Conservation (phyloP, 2,329 filamentous ascomycete genomes). For the Lasiodiplodia sp. region DNA sequence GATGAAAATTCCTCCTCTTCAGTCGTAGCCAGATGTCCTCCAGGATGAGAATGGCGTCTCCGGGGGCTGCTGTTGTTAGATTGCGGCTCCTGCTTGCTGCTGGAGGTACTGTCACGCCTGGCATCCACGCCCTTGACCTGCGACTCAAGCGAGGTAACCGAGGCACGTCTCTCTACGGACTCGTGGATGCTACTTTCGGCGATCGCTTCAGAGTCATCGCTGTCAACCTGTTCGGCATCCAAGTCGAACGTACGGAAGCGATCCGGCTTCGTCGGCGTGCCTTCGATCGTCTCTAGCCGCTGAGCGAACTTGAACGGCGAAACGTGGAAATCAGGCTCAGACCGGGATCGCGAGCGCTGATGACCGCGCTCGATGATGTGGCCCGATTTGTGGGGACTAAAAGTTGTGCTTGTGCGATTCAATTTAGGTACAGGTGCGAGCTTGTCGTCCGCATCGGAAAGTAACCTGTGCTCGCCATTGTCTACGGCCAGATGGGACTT, state of each 20-base stretch:
- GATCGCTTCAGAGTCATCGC: slow-evolving; percentile 21
- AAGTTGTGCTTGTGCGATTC: slow-evolving; percentile 26
- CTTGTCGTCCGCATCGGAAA: slow-evolving; percentile 9
- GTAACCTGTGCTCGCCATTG: slow-evolving; percentile 19
- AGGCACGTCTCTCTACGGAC: slow-evolving; percentile 39
- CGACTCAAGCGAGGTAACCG: slow-evolving; percentile 43
- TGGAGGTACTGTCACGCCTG: slow-evolving; percentile 18
- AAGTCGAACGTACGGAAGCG: slow-evolving; percentile 11
- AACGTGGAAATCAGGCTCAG: slow-evolving; percentile 24
- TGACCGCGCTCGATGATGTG: slow-evolving; percentile 19
- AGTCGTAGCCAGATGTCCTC: background rate
- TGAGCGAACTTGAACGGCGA: slow-evolving; percentile 24
- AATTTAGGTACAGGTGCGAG: slow-evolving; percentile 27
- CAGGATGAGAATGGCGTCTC: slow-evolving; percentile 8
- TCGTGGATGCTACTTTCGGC: slow-evolving; percentile 24
- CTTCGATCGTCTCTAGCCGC: slow-evolving; percentile 25
- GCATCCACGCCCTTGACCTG: slow-evolving; percentile 41
- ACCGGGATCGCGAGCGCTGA: slow-evolving; percentile 26
- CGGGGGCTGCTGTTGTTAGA: slow-evolving; percentile 18
- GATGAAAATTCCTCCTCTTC: slow-evolving; percentile 9
- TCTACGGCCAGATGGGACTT: background rate
- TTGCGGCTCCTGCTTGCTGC: slow-evolving; percentile 3
- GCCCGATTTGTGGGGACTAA: slow-evolving; percentile 7
- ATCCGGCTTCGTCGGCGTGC: slow-evolving; percentile 22
- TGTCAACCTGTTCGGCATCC: slow-evolving; percentile 15